A percentile compares a stretch with the other conserved stretches of the same genome.
phyloP scores from a whole-genome alignment of 225 moss, liverwort and hornwort genomes.

The Antitrichia curtipendula region DNA sequence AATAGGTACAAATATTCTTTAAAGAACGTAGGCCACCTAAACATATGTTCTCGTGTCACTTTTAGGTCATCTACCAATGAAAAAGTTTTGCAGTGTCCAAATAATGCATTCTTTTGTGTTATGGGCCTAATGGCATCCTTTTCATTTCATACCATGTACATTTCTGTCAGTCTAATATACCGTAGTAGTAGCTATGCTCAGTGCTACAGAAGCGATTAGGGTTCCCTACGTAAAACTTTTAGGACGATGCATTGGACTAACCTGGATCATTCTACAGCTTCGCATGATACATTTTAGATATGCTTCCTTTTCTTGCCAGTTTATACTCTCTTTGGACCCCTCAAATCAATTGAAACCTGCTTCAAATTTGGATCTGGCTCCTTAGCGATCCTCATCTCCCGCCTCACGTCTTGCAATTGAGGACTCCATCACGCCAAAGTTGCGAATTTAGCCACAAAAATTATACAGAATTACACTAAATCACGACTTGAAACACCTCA shows the following conservation, averaged over 20 bases:
- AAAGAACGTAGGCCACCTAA: not conserved
- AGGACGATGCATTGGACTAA: not conserved
- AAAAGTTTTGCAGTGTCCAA: not conserved
- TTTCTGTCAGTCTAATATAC: not conserved
- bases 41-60: not conserved
- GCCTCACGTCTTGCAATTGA: not conserved
- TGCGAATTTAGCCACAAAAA: not conserved
- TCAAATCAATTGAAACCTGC: not conserved
- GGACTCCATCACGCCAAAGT: not conserved
- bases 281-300: no score
- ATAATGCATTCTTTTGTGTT: not conserved
- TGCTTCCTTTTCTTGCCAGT: not conserved
- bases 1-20: not conserved
- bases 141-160: no score
- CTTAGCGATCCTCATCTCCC: not conserved
- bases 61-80: not conserved
- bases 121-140: not conserved
- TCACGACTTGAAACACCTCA: no score
- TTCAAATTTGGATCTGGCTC: not conserved
- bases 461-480: not conserved
- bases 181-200: not conserved
- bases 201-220: not conserved
- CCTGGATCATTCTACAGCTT: not conserved
- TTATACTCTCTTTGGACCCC: not conserved
- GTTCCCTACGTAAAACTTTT: not conserved